These are phyloP conservation scores for Coemansia sp. DNA, from an alignment of 192 early-diverging fungal genomes.

Conservation along the genomic window DNA sequence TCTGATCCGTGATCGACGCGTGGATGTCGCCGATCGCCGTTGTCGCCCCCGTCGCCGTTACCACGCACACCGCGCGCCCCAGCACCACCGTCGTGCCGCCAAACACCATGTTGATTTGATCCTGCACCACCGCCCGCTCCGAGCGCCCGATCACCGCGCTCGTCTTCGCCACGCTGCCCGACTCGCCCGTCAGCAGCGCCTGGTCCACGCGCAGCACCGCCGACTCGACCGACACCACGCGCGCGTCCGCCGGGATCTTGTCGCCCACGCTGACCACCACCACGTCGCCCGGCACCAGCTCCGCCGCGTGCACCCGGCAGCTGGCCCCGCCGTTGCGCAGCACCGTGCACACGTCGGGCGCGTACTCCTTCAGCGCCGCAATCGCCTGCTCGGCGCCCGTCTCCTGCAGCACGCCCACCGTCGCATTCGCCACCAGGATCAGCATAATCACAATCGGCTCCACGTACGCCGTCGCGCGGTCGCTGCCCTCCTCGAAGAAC, in stretches of 20 bases:
- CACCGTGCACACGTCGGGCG: slow-evolving; percentile 92
- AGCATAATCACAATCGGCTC: slow-evolving; percentile 97
- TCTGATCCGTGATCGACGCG: slow-evolving; percentile 74
- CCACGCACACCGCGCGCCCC: slow-evolving; percentile 85
- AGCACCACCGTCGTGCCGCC: slow-evolving; percentile 92
- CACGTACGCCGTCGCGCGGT: slow-evolving; percentile 82
- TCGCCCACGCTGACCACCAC: slow-evolving; percentile 88
- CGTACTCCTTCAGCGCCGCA: slow-evolving; percentile 93
- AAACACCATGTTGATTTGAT: slow-evolving; percentile 95
- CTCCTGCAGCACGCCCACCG: slow-evolving; percentile 96
- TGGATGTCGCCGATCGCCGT: slow-evolving; percentile 97
- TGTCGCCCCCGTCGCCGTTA: slow-evolving; percentile 76
- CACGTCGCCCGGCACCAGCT: slow-evolving; percentile 97
- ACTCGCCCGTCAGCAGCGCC: slow-evolving; percentile 93
- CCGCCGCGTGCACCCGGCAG: slow-evolving; percentile 62
- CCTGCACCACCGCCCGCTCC: slow-evolving; percentile 79
- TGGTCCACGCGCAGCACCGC: slow-evolving; percentile 92
- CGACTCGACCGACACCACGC: slow-evolving; percentile 74
- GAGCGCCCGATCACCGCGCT: slow-evolving; percentile 44
- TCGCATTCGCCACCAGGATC: slow-evolving; percentile 96
- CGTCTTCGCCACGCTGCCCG: slow-evolving; percentile 85
- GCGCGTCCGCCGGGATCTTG: slow-evolving; percentile 93
- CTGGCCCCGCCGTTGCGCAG: slow-evolving; percentile 66
- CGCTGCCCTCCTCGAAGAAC: slow-evolving; percentile 72
- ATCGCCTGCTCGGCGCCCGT: slow-evolving; percentile 96